Percentiles rank a stretch among this genome's conserved stretches.
These are phyloP conservation scores for Xylaria sp. DNA, from an alignment of 495 filamentous ascomycete species.

Conservation along the genomic window DNA sequence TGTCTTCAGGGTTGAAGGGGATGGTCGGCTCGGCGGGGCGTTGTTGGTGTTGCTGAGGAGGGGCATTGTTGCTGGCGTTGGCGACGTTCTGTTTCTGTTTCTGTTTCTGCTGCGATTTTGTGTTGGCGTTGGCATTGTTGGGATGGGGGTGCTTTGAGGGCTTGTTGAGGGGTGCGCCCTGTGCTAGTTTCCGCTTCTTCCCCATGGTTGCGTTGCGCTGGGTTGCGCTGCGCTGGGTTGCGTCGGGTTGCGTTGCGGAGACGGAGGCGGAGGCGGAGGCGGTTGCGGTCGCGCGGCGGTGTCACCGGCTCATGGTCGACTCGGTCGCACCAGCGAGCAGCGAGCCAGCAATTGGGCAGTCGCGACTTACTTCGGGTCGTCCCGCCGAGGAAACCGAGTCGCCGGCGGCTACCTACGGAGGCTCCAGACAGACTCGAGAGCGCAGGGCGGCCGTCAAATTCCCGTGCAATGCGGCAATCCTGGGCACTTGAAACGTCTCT, in stretches of 20 bases:
- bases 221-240: too few relatives aligned
- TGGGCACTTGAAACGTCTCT: not conserved
- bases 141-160: conserved; percentile 26
- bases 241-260: too few relatives aligned
- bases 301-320: conserved; percentile 34
- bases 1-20: conserved; percentile 74
- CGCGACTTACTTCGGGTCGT: conserved; percentile 1
- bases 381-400: conserved; percentile 4
- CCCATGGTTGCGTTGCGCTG: conserved; percentile 44
- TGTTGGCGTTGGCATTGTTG: not conserved
- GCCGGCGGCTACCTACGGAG: conserved; percentile 3
- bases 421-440: not conserved
- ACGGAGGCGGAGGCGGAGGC: conserved; percentile 18
- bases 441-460: not conserved
- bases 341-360: not conserved
- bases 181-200: conserved; percentile 46
- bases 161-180: conserved; percentile 32
- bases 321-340: not conserved
- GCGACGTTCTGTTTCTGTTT: conserved; percentile 23
- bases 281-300: conserved; percentile 10
- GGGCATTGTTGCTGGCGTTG: not conserved
- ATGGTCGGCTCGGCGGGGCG: conserved; percentile 63
- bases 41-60: conserved; percentile 29
- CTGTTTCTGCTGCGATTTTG: conserved; percentile 33
- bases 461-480: too few relatives aligned